A percentile compares a stretch with the other conserved stretches of the same genome.
Evolutionary conservation across 2,329 filamentous ascomycete genomes (phyloP).

Genomic region (Seiridium cupressi): DNA sequence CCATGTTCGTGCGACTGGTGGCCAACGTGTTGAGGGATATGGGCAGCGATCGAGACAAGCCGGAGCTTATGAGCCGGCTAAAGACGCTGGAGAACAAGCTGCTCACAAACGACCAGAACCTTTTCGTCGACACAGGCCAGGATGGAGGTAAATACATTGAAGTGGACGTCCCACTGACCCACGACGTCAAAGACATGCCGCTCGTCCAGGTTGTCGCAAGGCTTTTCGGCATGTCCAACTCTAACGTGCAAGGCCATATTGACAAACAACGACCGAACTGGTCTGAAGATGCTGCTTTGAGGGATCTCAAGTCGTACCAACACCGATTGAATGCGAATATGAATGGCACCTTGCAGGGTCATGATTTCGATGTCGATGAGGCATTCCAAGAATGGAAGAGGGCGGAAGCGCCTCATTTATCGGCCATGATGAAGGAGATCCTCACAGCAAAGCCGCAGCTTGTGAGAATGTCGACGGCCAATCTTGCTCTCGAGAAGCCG

Average conservation of each 20-base stretch:
- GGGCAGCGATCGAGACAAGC: conserved; percentile 80
- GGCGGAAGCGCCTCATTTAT: conserved; percentile 81
- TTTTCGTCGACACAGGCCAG: conserved; percentile 63
- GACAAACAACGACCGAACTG: conserved; percentile 76
- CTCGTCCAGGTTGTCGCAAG: conserved; percentile 83
- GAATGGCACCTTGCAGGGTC: conserved; percentile 70
- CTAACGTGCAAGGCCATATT: conserved; percentile 83
- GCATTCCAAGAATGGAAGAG: conserved; percentile 90
- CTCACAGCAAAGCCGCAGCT: conserved; percentile 83
- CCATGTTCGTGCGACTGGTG: conserved; percentile 87
- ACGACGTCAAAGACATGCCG: conserved; percentile 96
- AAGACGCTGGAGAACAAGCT: conserved; percentile 88
- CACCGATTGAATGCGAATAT: conserved; percentile 80
- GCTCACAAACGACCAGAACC: conserved; percentile 88
- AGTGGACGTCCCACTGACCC: conserved; percentile 77
- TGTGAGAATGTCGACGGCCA: conserved; percentile 68
- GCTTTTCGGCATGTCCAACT: conserved; percentile 78
- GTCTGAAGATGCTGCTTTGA: conserved; percentile 89
- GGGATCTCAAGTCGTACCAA: conserved; percentile 92
- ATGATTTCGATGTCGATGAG: conserved; percentile 89
- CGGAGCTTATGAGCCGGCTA: conserved; percentile 78
- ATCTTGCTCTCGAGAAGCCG: conserved; percentile 45
- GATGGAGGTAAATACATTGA: conserved; percentile 69
- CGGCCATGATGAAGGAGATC: conserved; percentile 90
- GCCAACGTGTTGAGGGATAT: conserved; percentile 77